Percentiles rank a stretch among this genome's conserved stretches.
Evolutionary conservation across 495 filamentous ascomycete genomes (phyloP).

Genomic region (Tuber indicum): DNA sequence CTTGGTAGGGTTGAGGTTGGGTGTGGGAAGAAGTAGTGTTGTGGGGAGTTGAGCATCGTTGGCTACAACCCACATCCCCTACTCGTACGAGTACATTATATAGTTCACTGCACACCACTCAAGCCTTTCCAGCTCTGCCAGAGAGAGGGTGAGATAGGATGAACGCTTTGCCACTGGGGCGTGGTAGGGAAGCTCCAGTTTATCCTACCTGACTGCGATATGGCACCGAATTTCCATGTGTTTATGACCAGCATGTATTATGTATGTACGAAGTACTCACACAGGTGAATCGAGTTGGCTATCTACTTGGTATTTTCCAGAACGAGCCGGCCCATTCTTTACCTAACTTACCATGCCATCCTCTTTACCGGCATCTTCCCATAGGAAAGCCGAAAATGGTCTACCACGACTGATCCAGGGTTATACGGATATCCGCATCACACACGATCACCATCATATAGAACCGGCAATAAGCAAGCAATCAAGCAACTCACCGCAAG

Average conservation of each 20-base stretch:
- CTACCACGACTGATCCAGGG: constrained; percentile 8
- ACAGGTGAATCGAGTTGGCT: neutral
- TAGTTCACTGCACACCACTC: neutral
- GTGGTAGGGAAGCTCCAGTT: neutral
- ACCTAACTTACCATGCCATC: neutral
- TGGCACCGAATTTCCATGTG: neutral
- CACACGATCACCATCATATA: constrained; percentile 29
- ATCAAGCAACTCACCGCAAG: constrained; percentile 12
- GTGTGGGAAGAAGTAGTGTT: neutral
- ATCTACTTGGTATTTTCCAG: neutral
- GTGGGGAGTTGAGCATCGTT: neutral
- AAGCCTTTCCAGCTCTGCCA: neutral
- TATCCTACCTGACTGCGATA: neutral
- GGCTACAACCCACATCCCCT: neutral
- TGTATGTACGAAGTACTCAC: neutral
- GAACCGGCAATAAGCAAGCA: constrained; percentile 9
- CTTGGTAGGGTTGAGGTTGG: neutral
- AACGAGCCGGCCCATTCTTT: neutral
- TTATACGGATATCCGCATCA: constrained; percentile 37
- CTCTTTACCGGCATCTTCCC: neutral
- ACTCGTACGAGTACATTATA: neutral
- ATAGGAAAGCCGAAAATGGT: neutral
- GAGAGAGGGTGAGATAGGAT: neutral
- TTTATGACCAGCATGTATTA: neutral
- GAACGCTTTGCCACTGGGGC: neutral